Percentiles rank a stretch among this genome's conserved stretches.
Evolutionary conservation across 176 grass and related monocot species (phyloP).

Genomic region (Eleusine indica): DNA sequence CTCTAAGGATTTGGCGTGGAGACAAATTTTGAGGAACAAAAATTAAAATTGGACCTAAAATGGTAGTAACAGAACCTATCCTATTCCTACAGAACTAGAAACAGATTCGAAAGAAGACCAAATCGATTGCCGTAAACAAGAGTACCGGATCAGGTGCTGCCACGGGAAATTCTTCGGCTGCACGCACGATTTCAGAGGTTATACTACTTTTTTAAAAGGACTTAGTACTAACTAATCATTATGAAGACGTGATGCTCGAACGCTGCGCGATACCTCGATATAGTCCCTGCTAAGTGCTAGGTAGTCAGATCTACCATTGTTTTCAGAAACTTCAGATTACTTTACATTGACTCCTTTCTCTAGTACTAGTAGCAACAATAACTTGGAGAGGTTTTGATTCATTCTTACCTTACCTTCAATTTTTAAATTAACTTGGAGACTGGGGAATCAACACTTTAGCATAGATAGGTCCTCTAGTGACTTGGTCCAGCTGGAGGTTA

Average conservation of each 20-base stretch:
- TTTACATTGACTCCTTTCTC: background rate
- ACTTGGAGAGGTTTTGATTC: background rate
- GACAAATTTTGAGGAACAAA: too few relatives aligned
- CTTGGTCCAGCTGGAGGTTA: background rate
- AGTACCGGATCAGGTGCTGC: conserved; percentile 8
- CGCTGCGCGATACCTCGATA: too few relatives aligned
- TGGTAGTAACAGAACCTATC: too few relatives aligned
- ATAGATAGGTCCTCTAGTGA: background rate
- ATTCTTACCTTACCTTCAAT: background rate
- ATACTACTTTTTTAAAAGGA: too few relatives aligned
- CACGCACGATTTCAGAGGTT: background rate
- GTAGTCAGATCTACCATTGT: background rate
- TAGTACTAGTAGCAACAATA: background rate
- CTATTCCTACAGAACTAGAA: background rate
- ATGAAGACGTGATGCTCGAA: too few relatives aligned
- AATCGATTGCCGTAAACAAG: background rate
- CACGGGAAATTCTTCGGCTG: background rate
- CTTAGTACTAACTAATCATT: background rate
- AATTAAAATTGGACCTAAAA: too few relatives aligned
- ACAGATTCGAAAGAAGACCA: background rate
- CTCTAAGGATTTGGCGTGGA: too few relatives aligned
- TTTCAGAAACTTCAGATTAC: background rate
- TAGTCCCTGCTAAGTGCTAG: too few relatives aligned
- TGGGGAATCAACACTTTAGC: background rate
- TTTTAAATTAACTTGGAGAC: background rate